Percentiles rank a stretch among this genome's conserved stretches.
Conservation (phyloP, 495 filamentous ascomycete genomes). For the Clohesyomyces aquaticus region DNA sequence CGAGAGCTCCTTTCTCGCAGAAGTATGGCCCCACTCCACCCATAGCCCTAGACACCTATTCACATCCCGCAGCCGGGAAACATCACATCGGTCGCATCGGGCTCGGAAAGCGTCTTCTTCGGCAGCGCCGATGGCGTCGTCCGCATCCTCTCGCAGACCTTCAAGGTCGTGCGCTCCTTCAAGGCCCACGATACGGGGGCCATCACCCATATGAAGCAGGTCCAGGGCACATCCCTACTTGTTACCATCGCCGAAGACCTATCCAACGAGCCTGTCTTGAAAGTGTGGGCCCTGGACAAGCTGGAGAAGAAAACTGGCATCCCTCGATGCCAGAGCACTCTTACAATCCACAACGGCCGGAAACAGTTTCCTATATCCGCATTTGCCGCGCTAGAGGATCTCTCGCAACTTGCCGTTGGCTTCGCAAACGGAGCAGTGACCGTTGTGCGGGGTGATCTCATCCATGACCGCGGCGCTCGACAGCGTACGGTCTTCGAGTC, state of each 20-base stretch:
- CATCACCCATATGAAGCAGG: slow-evolving; percentile 94
- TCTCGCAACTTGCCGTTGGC: slow-evolving; percentile 89
- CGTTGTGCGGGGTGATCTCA: slow-evolving; percentile 88
- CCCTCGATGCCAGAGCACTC: slow-evolving; percentile 81
- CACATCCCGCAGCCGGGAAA: slow-evolving; percentile 55
- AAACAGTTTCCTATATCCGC: slow-evolving; percentile 94
- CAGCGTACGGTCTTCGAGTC: slow-evolving; percentile 96
- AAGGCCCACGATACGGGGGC: slow-evolving; percentile 76
- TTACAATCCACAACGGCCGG: slow-evolving; percentile 86
- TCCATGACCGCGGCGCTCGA: slow-evolving; percentile 94
- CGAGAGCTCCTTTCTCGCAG: slow-evolving; percentile 62
- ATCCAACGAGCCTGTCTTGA: slow-evolving; percentile 81
- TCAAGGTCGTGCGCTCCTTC: slow-evolving; percentile 86
- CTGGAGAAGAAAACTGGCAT: slow-evolving; percentile 89
- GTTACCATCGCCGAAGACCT: slow-evolving; percentile 89
- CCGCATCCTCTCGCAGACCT: slow-evolving; percentile 80
- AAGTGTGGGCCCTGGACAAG: slow-evolving; percentile 96
- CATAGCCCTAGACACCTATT: slow-evolving; percentile 52
- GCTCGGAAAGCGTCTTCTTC: slow-evolving; percentile 88
- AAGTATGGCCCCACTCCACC: slow-evolving; percentile 56
- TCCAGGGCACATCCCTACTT: slow-evolving; percentile 82
- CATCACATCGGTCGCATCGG: slow-evolving; percentile 73
- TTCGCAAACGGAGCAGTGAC: slow-evolving; percentile 96
- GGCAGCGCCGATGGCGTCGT: slow-evolving; percentile 82
- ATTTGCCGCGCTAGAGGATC: slow-evolving; percentile 80